phyloP scores from a whole-genome alignment of 768 basidiomycete species.

The Kwoniella mangroviensis region DNA sequence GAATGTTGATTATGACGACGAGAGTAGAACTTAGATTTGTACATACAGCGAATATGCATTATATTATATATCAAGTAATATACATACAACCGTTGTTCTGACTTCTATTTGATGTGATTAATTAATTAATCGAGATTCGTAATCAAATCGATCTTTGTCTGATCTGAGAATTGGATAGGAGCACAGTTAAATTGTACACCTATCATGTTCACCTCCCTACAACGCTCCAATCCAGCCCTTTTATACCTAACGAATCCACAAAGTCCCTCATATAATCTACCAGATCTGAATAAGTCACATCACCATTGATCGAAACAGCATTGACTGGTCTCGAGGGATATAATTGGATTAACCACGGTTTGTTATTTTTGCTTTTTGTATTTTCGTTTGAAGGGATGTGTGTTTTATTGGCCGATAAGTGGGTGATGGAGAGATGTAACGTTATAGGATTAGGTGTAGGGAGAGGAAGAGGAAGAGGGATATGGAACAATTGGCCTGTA shows the following conservation, averaged over 20 bases:
- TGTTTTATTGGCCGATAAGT: conserved; percentile 1
- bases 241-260: conserved; percentile 34
- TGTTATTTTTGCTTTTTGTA: background rate
- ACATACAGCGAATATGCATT: background rate
- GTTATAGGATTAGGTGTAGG: conserved; percentile 20
- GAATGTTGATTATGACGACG: background rate
- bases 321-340: conserved; percentile 38
- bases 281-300: conserved; percentile 31
- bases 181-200: background rate
- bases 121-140: no score
- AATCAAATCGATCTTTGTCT: background rate
- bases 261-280: conserved; percentile 41
- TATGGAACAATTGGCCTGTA: conserved; percentile 32
- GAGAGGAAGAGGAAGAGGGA: conserved; percentile 22
- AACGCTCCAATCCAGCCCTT: conserved; percentile 42
- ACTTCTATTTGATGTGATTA: no score
- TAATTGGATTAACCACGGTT: conserved; percentile 42
- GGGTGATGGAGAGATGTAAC: conserved; percentile 33
- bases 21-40: background rate
- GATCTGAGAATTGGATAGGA: background rate
- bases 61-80: background rate
- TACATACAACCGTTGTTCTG: no score
- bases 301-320: conserved; percentile 27
- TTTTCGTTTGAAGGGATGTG: conserved; percentile 6
- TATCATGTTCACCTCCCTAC: conserved; percentile 9